These are phyloP conservation scores for Ophiostoma sp. DNA, from an alignment of 2,329 filamentous ascomycete species.

Conservation along the genomic window DNA sequence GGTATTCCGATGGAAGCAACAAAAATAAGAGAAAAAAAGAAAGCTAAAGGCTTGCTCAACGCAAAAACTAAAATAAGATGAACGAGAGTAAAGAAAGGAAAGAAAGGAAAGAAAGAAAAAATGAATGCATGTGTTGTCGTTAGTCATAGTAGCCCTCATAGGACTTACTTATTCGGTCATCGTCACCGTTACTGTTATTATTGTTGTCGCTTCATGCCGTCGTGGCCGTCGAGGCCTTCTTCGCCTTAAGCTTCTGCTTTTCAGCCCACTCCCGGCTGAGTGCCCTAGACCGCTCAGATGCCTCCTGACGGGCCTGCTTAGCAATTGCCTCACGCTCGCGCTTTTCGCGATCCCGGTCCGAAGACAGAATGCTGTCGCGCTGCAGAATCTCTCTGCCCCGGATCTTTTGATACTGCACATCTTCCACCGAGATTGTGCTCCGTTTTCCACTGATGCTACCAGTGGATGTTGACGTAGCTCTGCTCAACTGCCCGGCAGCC, in stretches of 20 bases:
- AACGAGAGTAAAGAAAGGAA: neutral
- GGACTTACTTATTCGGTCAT: neutral
- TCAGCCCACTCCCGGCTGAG: slow-evolving; percentile 64
- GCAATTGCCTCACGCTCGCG: slow-evolving; percentile 56
- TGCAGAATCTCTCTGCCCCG: slow-evolving; percentile 56
- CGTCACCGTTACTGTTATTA: neutral
- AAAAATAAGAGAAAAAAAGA: neutral
- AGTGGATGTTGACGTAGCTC: slow-evolving; percentile 50
- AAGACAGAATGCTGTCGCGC: slow-evolving; percentile 50
- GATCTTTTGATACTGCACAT: slow-evolving; percentile 51
- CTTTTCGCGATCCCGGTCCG: slow-evolving; percentile 54
- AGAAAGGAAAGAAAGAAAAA: neutral
- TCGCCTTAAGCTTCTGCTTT: slow-evolving; percentile 31
- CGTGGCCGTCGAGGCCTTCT: slow-evolving; percentile 20
- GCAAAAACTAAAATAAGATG: neutral
- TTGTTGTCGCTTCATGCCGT: neutral
- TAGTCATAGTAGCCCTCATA: neutral
- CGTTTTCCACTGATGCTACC: slow-evolving; percentile 48
- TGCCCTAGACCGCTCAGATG: slow-evolving; percentile 60
- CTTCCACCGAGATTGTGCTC: slow-evolving; percentile 52
- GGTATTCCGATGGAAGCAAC: neutral
- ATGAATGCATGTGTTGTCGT: slow-evolving; percentile 6
- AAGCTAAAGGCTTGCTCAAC: neutral
- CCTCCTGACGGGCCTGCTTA: slow-evolving; percentile 57
- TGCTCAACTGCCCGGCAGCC: slow-evolving; percentile 34